Evolutionary conservation across 306 rosid species (phyloP).

Genomic region (Rubus idaeus): DNA sequence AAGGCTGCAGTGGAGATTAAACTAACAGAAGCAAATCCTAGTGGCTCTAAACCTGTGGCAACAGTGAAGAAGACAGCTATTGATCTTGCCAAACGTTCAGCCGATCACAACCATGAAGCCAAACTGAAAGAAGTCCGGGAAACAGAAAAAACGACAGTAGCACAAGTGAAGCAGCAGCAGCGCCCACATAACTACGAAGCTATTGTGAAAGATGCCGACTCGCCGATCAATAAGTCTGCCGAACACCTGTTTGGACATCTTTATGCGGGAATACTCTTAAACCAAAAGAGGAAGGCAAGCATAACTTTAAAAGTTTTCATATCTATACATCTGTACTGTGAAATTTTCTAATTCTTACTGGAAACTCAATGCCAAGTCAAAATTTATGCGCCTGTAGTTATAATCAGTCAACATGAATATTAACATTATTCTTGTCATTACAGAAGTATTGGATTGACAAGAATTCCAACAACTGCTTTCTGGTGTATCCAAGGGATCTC

Average conservation of each 20-base stretch:
- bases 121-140: background rate
- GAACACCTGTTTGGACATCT: constrained; percentile 24
- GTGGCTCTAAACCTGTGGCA: background rate
- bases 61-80: background rate
- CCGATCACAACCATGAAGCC: background rate
- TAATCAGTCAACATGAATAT: background rate
- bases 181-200: constrained; percentile 21
- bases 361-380: background rate
- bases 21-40: background rate
- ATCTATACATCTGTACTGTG: background rate
- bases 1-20: background rate
- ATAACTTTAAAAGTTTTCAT: background rate
- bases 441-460: constrained; percentile 49
- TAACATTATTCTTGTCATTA: background rate
- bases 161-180: constrained; percentile 7
- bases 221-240: constrained; percentile 12
- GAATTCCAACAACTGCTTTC: constrained; percentile 55
- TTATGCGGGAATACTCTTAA: constrained; percentile 30
- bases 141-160: background rate
- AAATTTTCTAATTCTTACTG: background rate
- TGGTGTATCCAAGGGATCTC: constrained; percentile 68
- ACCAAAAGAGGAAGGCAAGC: constrained; percentile 37
- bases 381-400: background rate
- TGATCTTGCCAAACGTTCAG: background rate
- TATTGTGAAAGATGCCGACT: constrained; percentile 32